Base-by-base conservation (phyloP, 352 stramenopile species). In the Phytophthora kernoviae region DNA sequence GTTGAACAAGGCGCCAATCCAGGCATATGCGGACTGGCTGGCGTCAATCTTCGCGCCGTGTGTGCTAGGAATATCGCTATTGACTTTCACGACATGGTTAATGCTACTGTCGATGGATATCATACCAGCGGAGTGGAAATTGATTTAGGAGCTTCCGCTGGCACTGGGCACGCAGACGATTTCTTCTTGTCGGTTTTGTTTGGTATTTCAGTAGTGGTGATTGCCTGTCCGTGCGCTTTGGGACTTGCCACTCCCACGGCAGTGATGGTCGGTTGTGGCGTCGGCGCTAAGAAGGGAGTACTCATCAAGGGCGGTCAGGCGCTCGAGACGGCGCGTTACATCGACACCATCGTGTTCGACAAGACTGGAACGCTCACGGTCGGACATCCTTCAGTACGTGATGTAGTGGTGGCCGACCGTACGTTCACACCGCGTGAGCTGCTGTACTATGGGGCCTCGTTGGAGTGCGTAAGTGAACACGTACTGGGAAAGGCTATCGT, bases 341-440 rank as follows among this genome's bases (percentile, higher is more conserved):
- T 97, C 1, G 84, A 90, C 26, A 88, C 84, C 20, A 88, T 93
- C 26, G 93, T 96, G 24, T 98, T 98, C 65, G 93, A 98, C 64
- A 98, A 98, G 71, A 98, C 93, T 2, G 93, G 93, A 1, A 98
- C 93, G 8, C 65, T 98, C 2, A 98, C 93, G 1, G 72, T 87
- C 15, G 88, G 87, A 33, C 81, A 88, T 21, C 84, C 85, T n/a
- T 88, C 75, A 1, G 82, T 95, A 8, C 89, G 80, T 20, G 87
- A 96, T 45, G 77, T 96, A 0, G 73, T 93, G 17, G 72, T 94
- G 39, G 66, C 78, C 2, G 78, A 92, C 52, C 75, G 80, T 10
- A 54, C 68, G n/a, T 81, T 76, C 58, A 88, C 84, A 0, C 76
- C 81, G 1, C 79, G 73, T 32, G 83, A 94, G 47, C 56, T 96